Conservation (phyloP, 148 eudicot genomes). For the Rhododendron simsii region DNA sequence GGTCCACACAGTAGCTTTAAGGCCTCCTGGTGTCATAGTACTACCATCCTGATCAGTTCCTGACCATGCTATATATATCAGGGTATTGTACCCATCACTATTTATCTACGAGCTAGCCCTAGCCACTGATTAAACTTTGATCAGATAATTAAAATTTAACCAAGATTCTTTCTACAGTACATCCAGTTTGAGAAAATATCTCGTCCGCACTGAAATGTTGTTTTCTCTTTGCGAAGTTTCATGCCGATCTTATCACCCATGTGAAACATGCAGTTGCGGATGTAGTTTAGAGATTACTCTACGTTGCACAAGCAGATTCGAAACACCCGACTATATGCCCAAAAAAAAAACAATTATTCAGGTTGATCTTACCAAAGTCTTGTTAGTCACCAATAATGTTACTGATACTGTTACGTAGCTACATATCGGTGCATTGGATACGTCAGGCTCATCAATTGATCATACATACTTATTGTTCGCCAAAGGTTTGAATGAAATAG, state of each 20-base stretch:
- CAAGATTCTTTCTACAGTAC: not conserved
- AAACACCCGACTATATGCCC: not conserved
- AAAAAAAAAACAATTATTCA: not conserved
- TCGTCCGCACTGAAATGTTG: not conserved
- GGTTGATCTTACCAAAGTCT: not conserved
- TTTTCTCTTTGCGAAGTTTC: not conserved
- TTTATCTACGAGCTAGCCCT: not conserved
- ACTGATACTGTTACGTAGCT: not conserved
- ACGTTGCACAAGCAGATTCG: not conserved
- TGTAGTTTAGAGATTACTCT: not conserved
- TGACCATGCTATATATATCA: not conserved
- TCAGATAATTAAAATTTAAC: not conserved
- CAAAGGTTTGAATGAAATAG: not conserved
- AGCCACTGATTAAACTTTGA: not conserved
- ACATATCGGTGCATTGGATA: not conserved
- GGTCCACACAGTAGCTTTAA: not conserved
- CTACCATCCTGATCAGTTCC: not conserved
- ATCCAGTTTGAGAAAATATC: not conserved
- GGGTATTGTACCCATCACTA: constrained; percentile 6
- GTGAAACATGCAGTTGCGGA: too few relatives aligned
- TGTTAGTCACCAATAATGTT: not conserved
- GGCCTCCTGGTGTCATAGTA: not conserved
- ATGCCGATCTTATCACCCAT: not conserved
- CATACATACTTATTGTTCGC: not conserved
- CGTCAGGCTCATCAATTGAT: not conserved